phyloP scores from a whole-genome alignment of 2,329 filamentous ascomycete species.

The Penicillium italicum region DNA sequence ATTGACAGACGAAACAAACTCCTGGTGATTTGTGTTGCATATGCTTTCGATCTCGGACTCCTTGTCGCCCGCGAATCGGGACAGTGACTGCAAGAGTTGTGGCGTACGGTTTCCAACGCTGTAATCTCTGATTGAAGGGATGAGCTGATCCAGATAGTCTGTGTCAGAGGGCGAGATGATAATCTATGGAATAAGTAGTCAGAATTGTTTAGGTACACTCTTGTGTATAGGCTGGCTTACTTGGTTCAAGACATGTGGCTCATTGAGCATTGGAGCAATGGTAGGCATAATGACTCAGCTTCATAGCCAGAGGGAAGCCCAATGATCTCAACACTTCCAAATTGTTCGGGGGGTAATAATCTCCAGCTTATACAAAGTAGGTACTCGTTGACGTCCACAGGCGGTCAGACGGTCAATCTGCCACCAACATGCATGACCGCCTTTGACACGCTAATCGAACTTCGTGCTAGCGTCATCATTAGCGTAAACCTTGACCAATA shows the following conservation, averaged over 20 bases:
- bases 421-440: background rate
- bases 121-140: conserved; percentile 89
- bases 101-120: conserved; percentile 68
- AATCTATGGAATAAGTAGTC: conserved; percentile 57
- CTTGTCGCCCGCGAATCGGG: conserved; percentile 77
- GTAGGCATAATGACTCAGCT: conserved; percentile 12
- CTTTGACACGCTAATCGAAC: background rate
- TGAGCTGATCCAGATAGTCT: conserved; percentile 93
- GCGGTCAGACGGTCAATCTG: conserved; percentile 3
- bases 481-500: background rate
- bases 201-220: conserved; percentile 2
- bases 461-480: background rate
- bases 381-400: background rate
- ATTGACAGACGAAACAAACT: conserved; percentile 90
- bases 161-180: conserved; percentile 86
- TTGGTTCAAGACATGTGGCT: conserved; percentile 25
- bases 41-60: conserved; percentile 91
- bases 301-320: conserved; percentile 2
- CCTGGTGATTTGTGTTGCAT: conserved; percentile 92
- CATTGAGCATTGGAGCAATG: conserved; percentile 16
- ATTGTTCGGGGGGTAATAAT: background rate
- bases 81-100: conserved; percentile 72
- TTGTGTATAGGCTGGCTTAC: conserved; percentile 19
- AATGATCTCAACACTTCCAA: background rate
- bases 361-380: background rate